Conservation (phyloP, 2,329 filamentous ascomycete genomes). For the Diplodia seriata region DNA sequence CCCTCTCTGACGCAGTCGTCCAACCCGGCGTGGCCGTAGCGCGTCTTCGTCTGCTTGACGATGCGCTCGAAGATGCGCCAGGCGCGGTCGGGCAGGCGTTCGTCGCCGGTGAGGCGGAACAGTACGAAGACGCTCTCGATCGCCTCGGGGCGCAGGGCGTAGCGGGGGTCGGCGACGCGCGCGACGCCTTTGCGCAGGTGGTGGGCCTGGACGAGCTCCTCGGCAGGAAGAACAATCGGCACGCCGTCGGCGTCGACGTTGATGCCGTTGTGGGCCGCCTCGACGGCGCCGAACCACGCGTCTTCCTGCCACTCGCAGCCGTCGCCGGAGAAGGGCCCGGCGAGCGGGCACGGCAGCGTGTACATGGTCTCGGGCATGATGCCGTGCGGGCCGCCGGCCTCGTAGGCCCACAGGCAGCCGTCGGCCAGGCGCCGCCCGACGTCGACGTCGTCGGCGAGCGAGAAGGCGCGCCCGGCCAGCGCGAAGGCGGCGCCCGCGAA, state of each 20-base stretch:
- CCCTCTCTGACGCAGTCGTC: conserved; percentile 48
- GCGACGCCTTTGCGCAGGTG: conserved; percentile 29
- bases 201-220: background rate
- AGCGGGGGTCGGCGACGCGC: conserved; percentile 23
- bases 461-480: conserved; percentile 64
- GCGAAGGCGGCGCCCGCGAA: conserved; percentile 70
- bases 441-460: conserved; percentile 59
- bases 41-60: conserved; percentile 50
- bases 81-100: conserved; percentile 52
- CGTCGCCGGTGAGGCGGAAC: conserved; percentile 57
- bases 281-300: conserved; percentile 62
- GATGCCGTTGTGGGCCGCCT: conserved; percentile 49
- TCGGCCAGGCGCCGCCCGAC: conserved; percentile 65
- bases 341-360: conserved; percentile 57
- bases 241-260: background rate
- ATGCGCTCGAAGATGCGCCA: conserved; percentile 60
- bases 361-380: conserved; percentile 68
- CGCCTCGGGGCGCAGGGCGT: conserved; percentile 56
- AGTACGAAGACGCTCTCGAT: conserved; percentile 67
- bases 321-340: conserved; percentile 35
- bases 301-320: conserved; percentile 63
- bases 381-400: conserved; percentile 58
- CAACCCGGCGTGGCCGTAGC: conserved; percentile 55
- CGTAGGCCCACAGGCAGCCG: conserved; percentile 68
- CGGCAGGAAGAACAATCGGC: background rate